Base-by-base conservation (phyloP, 176 grass and related monocot genomes). In the Triticum timopheevii region DNA sequence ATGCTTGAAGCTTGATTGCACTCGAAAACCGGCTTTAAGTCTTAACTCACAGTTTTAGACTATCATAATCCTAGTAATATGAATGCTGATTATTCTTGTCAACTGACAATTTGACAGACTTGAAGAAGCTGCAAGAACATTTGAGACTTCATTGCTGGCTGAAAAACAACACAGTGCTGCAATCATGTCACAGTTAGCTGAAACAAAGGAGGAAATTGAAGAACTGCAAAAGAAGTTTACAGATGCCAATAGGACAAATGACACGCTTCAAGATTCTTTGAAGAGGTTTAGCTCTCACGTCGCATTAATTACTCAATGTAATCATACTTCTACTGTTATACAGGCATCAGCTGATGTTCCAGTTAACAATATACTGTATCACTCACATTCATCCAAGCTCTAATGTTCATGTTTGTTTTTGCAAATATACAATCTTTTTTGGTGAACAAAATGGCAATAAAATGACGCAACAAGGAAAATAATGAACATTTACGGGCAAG, bases 261-360 rank as follows among this genome's bases (percentile, higher is more conserved):
- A 89, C 84, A 52, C 86, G 34, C 89, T 91, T 94, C 89, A 92
- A 89, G 89, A 92, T 71, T 90, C 89, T 84, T 84, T 92, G 36
- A 89, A 94, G 81, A 94, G 89, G 92, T 94, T 89, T 79, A 61
- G 13, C 81, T 86, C 63, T 82, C 49, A 77, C 59, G 10, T 69
- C 68, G n/a, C 10, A 20, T 76, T 89, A 65, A 74, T 81, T 82
- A 85, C 16, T 79, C 15, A 8, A 78, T 72, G 73, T 88, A 83
- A 88, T 10, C 81, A 22, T 84, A 79, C 81, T 88, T 88, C 36
- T 61, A 38, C 30, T 63, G 23, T 49, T 72, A 49, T 72, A 33
- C 24, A 78, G 65, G 16, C 33, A 52, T 72, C 34, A 61, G 25
- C 63, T 77, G 33, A 23, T 22, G 47, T 77, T 77, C 49, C 74